A percentile compares a stretch with the other conserved stretches of the same genome.
Conservation (phyloP, 352 stramenopile species). For the Thalassiosira livingstoniorum region DNA sequence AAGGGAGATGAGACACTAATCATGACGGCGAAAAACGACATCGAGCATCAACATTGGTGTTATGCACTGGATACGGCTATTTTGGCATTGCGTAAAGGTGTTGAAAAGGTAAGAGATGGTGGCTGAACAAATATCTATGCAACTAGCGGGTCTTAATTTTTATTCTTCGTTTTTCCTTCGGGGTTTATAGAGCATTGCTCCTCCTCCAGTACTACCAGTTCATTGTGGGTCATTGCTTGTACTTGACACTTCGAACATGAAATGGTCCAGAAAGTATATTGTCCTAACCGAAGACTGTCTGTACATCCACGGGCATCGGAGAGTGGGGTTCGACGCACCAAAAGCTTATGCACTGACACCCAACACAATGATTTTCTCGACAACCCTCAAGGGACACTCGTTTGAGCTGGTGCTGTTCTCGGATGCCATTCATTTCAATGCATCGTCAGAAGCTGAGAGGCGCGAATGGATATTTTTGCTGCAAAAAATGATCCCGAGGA, state of each 20-base stretch:
- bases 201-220: conserved; percentile 47
- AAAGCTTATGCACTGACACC: conserved; percentile 23
- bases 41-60: conserved; percentile 44
- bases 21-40: conserved; percentile 45
- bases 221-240: conserved; percentile 35
- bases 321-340: conserved; percentile 41
- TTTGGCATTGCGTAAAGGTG: conserved; percentile 25
- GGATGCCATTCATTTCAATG: conserved; percentile 46
- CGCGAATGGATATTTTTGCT: conserved; percentile 42
- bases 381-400: conserved; percentile 37
- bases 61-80: conserved; percentile 42
- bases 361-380: conserved; percentile 54
- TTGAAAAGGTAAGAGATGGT: conserved; percentile 28
- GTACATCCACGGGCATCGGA: conserved; percentile 41
- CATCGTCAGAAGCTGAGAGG: conserved; percentile 26
- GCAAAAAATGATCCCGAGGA: conserved; percentile 36
- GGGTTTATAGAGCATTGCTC: conserved; percentile 27
- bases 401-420: conserved; percentile 55
- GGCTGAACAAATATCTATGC: too few species aligned
- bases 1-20: conserved; percentile 42
- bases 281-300: conserved; percentile 46
- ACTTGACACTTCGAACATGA: conserved; percentile 39
- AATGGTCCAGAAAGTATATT: conserved; percentile 54
- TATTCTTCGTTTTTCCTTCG: background rate
- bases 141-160: background rate